Conservation (phyloP, 2,329 filamentous ascomycete species). For the Didymella arachidicola region DNA sequence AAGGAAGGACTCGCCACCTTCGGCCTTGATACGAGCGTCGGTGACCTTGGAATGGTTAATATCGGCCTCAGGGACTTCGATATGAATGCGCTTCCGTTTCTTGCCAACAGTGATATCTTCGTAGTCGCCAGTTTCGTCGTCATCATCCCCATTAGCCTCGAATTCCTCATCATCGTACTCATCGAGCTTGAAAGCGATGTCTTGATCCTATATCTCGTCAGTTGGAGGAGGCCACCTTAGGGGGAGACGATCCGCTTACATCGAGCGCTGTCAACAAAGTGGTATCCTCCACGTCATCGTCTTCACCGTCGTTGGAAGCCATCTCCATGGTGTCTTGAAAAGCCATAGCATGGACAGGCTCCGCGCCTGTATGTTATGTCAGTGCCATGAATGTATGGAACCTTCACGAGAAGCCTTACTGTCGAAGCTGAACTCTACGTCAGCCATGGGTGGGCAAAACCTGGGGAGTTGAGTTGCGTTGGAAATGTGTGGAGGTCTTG, state of each 20-base stretch:
- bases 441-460: conserved; percentile 22
- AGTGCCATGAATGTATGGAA: not conserved
- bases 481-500: not conserved
- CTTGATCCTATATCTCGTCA: conserved; percentile 20
- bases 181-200: conserved; percentile 27
- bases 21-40: conserved; percentile 19
- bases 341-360: conserved; percentile 14
- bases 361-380: conserved; percentile 18
- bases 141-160: conserved; percentile 17
- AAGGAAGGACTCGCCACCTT: conserved; percentile 32
- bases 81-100: conserved; percentile 30
- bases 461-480: not conserved
- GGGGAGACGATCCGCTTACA: conserved; percentile 8
- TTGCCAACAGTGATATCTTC: conserved; percentile 11
- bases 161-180: conserved; percentile 19
- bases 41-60: conserved; percentile 20
- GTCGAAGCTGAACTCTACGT: conserved; percentile 25
- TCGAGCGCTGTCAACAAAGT: conserved; percentile 7
- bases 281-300: conserved; percentile 16
- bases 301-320: conserved; percentile 15
- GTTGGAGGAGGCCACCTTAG: not conserved
- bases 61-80: conserved; percentile 14
- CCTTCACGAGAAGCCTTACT: conserved; percentile 16
- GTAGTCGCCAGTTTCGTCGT: conserved; percentile 20
- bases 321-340: conserved; percentile 20